Percentiles rank a stretch among this genome's conserved stretches.
These are phyloP conservation scores for Citrus sinensis DNA, from an alignment of 345 rosid genomes.

Conservation along the genomic window DNA sequence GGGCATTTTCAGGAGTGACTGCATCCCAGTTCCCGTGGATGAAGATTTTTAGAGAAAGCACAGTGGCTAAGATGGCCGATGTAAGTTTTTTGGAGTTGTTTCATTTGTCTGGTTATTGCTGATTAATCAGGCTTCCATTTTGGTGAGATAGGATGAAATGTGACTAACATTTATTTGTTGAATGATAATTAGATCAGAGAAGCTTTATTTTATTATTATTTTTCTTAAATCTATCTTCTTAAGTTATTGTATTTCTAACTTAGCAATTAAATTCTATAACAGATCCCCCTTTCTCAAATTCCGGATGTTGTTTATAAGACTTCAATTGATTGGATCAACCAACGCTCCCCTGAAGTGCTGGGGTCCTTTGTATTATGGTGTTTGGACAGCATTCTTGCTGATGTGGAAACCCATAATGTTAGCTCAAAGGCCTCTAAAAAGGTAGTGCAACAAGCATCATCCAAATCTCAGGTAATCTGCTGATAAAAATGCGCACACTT, in stretches of 20 bases:
- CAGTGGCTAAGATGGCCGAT: conserved; percentile 51
- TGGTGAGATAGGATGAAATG: neutral
- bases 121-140: neutral
- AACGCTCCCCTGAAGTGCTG: conserved; percentile 56
- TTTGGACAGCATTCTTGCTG: conserved; percentile 57
- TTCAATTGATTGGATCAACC: conserved; percentile 70
- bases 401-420: conserved; percentile 46
- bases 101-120: neutral
- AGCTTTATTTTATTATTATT: neutral
- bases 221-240: neutral
- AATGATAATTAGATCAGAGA: neutral
- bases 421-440: conserved; percentile 60
- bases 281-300: conserved; percentile 66
- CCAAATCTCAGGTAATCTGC: conserved; percentile 58
- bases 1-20: conserved; percentile 48
- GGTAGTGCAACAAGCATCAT: conserved; percentile 42
- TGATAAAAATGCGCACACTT: conserved; percentile 2
- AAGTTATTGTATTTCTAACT: neutral
- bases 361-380: conserved; percentile 61
- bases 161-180: neutral
- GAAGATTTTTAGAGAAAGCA: conserved; percentile 52
- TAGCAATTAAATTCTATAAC: conserved; percentile 14
- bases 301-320: conserved; percentile 62
- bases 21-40: conserved; percentile 65
- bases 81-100: conserved; percentile 27